Evolutionary conservation across 192 early-diverging fungal genomes (phyloP).

Genomic region (Chytriomyces sp.): DNA sequence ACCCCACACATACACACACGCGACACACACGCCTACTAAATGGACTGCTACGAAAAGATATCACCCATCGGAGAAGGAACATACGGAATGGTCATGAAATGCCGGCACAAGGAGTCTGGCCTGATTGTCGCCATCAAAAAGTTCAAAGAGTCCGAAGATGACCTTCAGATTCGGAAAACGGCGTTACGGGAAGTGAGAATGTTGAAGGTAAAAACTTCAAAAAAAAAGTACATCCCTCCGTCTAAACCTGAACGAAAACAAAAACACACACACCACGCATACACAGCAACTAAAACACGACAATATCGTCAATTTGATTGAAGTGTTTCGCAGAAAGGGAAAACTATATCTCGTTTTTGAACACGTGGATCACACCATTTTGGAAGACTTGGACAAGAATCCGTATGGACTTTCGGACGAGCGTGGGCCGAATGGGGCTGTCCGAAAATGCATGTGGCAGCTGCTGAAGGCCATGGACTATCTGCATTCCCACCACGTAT

Average conservation of each 20-base stretch:
- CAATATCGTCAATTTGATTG: conserved; percentile 71
- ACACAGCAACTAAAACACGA: conserved; percentile 69
- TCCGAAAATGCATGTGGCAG: conserved; percentile 71
- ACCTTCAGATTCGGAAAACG: conserved; percentile 68
- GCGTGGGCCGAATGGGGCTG: conserved; percentile 43
- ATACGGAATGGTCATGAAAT: conserved; percentile 73
- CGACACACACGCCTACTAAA: conserved; percentile 18
- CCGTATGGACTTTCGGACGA: conserved; percentile 65
- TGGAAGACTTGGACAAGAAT: conserved; percentile 66
- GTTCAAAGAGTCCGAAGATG: conserved; percentile 70
- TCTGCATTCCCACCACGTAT: conserved; percentile 67
- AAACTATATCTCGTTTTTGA: conserved; percentile 72
- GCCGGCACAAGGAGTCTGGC: conserved; percentile 66
- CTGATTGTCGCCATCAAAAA: conserved; percentile 72
- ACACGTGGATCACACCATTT: conserved; percentile 69
- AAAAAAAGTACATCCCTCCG: background rate
- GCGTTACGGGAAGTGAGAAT: conserved; percentile 66
- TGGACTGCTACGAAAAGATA: conserved; percentile 69
- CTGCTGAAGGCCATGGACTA: conserved; percentile 70
- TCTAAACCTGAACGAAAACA: background rate
- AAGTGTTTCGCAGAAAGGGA: conserved; percentile 67
- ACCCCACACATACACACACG: background rate
- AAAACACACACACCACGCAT: background rate
- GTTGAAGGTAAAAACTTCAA: conserved; percentile 55
- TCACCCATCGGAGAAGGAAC: conserved; percentile 70